Base-by-base conservation (phyloP, 805 yeast species). In the Candida coquimbonensis region DNA sequence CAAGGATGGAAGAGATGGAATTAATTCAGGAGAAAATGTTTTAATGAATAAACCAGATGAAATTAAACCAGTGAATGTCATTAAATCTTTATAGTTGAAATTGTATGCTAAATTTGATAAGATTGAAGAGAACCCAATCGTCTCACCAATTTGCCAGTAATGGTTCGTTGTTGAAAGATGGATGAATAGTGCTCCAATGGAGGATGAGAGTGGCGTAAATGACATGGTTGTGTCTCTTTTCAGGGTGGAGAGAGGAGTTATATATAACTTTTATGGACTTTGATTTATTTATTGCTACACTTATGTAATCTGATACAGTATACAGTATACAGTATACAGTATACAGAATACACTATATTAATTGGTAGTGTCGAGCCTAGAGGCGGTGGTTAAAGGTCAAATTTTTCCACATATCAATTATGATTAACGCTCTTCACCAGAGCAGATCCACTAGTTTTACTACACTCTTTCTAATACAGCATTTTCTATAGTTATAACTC, bases 61-160 rank as follows among this genome's bases (percentile, higher is more conserved):
- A 0, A 62, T 39, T 39, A 73, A 45, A 3, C 80, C 80, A 0
- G 49, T 14, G 0, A 67, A 42, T 0, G 73, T 57, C 4, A 74
- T 57, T 3, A 60, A 24, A 34, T 64, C 53, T 31, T 60, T 49
- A 3, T 49, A 42, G 1, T 60, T 44, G 5, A 68, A 64, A 8
- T 48, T 55, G 24, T 53, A 43, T 1, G 65, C 36, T 4, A 68
- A 45, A n/a, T 60, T 62, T 47, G 58, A 66, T 16, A 74, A 48
- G 0, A 66, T 54, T 1, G 77, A 70, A 0, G 80, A 75, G 50
- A 73, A 73, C 3, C 80, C 80, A 9, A 75, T 57, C 0, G 68
- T 64, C 16, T 59, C 57, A 4, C 81, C 81, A 27, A 63, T 55
- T 9, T 62, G 57, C 32, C 55, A 49, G 27, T 72, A 57, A 50